These are phyloP conservation scores for Taphrina pruni DNA, from an alignment of 1,139 yeast genomes.

Conservation along the genomic window DNA sequence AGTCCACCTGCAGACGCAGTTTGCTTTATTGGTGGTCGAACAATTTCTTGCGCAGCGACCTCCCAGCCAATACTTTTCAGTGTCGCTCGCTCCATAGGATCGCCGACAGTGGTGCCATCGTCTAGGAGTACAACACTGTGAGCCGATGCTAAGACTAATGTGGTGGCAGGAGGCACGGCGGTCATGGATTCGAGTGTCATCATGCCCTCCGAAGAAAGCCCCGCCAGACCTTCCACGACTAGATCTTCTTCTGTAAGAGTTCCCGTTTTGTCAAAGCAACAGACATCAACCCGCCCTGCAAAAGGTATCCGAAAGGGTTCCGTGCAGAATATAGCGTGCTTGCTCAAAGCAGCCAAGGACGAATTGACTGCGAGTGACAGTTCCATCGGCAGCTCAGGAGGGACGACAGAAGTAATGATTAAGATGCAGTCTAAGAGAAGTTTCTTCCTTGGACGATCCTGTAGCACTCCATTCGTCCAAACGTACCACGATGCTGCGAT, in stretches of 20 bases:
- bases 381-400: conserved; percentile 99
- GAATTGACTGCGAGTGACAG: conserved; percentile 96
- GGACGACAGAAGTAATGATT: conserved; percentile 95
- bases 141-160: conserved; percentile 85
- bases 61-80: conserved; percentile 85
- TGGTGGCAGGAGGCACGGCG: conserved; percentile 69
- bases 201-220: conserved; percentile 58
- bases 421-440: conserved; percentile 92
- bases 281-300: conserved; percentile 97
- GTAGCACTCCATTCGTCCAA: conserved; percentile 95
- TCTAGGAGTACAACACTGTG: conserved; percentile 93
- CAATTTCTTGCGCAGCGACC: conserved; percentile 72
- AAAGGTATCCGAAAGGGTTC: conserved; percentile 98
- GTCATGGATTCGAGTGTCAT: conserved; percentile 62
- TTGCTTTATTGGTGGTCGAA: conserved; percentile 31
- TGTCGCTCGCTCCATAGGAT: conserved; percentile 98
- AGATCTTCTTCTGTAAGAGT: conserved; percentile 96
- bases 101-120: conserved; percentile 95
- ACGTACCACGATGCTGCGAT: conserved; percentile 97
- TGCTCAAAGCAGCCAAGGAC: conserved; percentile 83
- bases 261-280: conserved; percentile 98
- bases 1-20: conserved; percentile 46
- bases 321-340: conserved; percentile 90
- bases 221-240: conserved; percentile 95
- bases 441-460: conserved; percentile 95